Conservation (phyloP, 1,284 basidiomycete species). For the Cryptococcus neoformans region DNA sequence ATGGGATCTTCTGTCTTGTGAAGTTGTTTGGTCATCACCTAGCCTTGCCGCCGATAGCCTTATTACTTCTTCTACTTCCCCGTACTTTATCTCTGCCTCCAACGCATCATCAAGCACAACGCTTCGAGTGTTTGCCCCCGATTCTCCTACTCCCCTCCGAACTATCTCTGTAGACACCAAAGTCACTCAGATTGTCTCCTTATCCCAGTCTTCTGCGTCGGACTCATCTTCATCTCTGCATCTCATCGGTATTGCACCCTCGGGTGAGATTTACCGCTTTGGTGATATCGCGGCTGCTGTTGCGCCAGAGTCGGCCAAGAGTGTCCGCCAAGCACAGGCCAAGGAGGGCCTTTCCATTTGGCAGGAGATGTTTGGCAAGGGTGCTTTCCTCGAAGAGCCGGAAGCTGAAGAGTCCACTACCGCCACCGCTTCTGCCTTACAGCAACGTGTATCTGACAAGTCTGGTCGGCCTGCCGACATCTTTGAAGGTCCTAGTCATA, state of each 20-base stretch:
- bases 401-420: slow-evolving; percentile 5
- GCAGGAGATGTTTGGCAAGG: slow-evolving; percentile 52
- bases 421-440: slow-evolving; percentile 22
- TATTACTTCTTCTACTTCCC: slow-evolving; percentile 60
- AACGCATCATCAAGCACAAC: slow-evolving; percentile 29
- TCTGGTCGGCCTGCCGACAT: slow-evolving; percentile 48
- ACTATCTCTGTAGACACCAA: slow-evolving; percentile 1
- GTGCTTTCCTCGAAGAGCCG: slow-evolving; percentile 42
- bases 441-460: slow-evolving; percentile 11
- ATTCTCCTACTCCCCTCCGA: slow-evolving; percentile 46
- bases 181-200: slow-evolving; percentile 1
- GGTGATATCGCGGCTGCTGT: slow-evolving; percentile 22
- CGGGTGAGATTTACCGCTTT: slow-evolving; percentile 41
- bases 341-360: slow-evolving; percentile 37
- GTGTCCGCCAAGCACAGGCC: background rate
- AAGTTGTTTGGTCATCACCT: slow-evolving; percentile 60
- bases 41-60: slow-evolving; percentile 51
- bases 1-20: slow-evolving; percentile 76
- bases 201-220: slow-evolving; percentile 1
- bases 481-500: slow-evolving; percentile 72
- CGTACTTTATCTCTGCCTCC: slow-evolving; percentile 52
- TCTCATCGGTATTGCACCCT: slow-evolving; percentile 30
- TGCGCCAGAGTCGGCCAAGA: background rate
- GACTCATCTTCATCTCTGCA: slow-evolving; percentile 14
- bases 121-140: slow-evolving; percentile 55